phyloP scores from a whole-genome alignment of 768 basidiomycete species.

The Tubosaeta sp. region DNA sequence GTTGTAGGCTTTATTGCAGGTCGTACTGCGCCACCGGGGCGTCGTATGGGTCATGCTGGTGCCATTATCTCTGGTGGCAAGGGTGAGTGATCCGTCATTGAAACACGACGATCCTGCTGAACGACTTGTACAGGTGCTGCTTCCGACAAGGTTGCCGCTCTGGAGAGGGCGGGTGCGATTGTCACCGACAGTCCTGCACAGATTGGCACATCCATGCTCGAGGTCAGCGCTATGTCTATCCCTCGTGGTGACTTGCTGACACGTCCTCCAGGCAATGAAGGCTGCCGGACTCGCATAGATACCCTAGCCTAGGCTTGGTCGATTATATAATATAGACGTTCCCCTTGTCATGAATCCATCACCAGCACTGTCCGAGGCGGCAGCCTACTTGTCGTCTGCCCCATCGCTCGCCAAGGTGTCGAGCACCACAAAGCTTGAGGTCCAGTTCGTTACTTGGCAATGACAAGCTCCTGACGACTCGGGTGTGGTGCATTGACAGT shows the following conservation, averaged over 20 bases:
- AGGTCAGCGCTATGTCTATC: constrained; percentile 46
- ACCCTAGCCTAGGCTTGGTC: constrained; percentile 11
- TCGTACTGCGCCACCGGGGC: constrained; percentile 93
- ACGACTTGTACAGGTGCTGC: constrained; percentile 58
- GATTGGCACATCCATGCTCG: constrained; percentile 86
- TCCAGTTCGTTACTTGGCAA: constrained; percentile 30
- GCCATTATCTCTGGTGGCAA: constrained; percentile 98
- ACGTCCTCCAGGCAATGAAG: constrained; percentile 60
- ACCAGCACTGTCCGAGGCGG: constrained; percentile 53
- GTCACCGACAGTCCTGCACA: constrained; percentile 95
- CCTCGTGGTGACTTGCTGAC: constrained; percentile 3
- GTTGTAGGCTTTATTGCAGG: constrained; percentile 98
- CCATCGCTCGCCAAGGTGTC: constrained; percentile 53
- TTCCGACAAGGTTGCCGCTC: constrained; percentile 85
- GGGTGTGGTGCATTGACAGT: constrained; percentile 41
- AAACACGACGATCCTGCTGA: neutral
- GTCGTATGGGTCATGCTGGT: constrained; percentile 98
- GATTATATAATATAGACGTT: constrained; percentile 37
- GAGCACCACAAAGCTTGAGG: constrained; percentile 70
- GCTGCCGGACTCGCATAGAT: constrained; percentile 65
- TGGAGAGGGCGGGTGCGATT: constrained; percentile 87
- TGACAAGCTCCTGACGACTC: constrained; percentile 15
- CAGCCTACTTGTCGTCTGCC: constrained; percentile 55
- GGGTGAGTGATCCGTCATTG: constrained; percentile 44
- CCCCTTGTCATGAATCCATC: constrained; percentile 28